Conservation (phyloP, 2,329 filamentous ascomycete genomes). For the Ascochyta viciae-villosae region DNA sequence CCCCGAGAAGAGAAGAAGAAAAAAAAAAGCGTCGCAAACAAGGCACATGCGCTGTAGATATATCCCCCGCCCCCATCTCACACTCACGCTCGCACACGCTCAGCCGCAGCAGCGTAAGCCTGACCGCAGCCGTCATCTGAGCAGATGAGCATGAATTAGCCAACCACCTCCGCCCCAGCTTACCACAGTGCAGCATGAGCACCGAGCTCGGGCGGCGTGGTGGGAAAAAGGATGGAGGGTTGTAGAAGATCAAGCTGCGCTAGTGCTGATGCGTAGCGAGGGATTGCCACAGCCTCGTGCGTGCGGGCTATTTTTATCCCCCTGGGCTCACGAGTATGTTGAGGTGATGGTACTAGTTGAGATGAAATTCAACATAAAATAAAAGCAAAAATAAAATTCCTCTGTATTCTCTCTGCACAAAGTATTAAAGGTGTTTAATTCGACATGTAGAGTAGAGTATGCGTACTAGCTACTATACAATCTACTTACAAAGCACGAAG, state of each 20-base stretch:
- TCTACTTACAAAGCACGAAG: too few relatives aligned
- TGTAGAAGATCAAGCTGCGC: not conserved
- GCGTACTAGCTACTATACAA: too few relatives aligned
- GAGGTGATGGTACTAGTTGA: too few relatives aligned
- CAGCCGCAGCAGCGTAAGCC: slow-evolving; percentile 15
- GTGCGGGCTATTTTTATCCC: slow-evolving; percentile 5
- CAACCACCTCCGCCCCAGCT: not conserved
- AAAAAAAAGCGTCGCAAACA: not conserved
- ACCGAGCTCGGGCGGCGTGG: slow-evolving; percentile 4
- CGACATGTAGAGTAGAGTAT: too few relatives aligned
- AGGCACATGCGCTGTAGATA: slow-evolving; percentile 3
- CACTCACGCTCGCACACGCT: slow-evolving; percentile 6
- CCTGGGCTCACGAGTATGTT: not conserved
- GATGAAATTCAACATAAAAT: not conserved
- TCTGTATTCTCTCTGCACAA: too few relatives aligned
- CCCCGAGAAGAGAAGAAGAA: not conserved
- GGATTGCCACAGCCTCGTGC: slow-evolving; percentile 5
- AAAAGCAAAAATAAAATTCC: too few relatives aligned
- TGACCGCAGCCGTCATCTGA: slow-evolving; percentile 2
- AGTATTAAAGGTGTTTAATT: too few relatives aligned
- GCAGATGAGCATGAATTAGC: not conserved
- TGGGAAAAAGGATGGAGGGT: not conserved
- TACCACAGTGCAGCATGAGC: not conserved
- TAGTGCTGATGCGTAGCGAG: not conserved
- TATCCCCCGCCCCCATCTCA: slow-evolving; percentile 1